A percentile compares a stretch with the other conserved stretches of the same genome.
Conservation (phyloP, 2,329 filamentous ascomycete species). For the Colletotrichum lupini region DNA sequence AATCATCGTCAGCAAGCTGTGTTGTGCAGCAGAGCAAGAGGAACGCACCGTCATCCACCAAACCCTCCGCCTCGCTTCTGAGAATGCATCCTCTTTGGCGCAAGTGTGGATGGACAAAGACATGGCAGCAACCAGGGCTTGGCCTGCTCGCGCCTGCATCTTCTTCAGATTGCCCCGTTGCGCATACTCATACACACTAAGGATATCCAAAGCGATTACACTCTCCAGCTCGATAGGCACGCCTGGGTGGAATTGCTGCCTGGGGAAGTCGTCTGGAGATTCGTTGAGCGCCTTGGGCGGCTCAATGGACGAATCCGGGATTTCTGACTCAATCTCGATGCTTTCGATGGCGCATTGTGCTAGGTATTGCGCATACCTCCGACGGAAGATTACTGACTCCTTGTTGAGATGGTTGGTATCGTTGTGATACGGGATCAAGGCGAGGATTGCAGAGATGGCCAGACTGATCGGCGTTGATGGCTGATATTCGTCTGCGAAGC, state of each 20-base stretch:
- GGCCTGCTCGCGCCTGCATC: slow-evolving; percentile 59
- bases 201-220: slow-evolving; percentile 58
- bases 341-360: slow-evolving; percentile 59
- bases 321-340: slow-evolving; percentile 60
- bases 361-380: slow-evolving; percentile 60
- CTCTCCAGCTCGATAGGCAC: slow-evolving; percentile 59
- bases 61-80: slow-evolving; percentile 57
- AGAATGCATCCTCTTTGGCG: slow-evolving; percentile 50
- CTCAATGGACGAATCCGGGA: slow-evolving; percentile 55
- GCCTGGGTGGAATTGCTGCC: slow-evolving; percentile 55
- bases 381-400: slow-evolving; percentile 55
- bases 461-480: slow-evolving; percentile 56
- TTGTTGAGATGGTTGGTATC: slow-evolving; percentile 48
- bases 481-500: slow-evolving; percentile 48
- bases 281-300: slow-evolving; percentile 57
- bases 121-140: slow-evolving; percentile 59
- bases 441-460: slow-evolving; percentile 59
- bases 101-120: slow-evolving; percentile 54
- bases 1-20: not conserved
- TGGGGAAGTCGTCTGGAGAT: slow-evolving; percentile 42
- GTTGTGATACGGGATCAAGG: slow-evolving; percentile 57
- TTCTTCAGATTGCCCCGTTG: slow-evolving; percentile 64
- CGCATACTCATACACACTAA: slow-evolving; percentile 64
- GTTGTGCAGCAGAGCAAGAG: not conserved
- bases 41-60: slow-evolving; percentile 64